phyloP scores from a whole-genome alignment of 495 filamentous ascomycete species.

The Letharia columbiana region DNA sequence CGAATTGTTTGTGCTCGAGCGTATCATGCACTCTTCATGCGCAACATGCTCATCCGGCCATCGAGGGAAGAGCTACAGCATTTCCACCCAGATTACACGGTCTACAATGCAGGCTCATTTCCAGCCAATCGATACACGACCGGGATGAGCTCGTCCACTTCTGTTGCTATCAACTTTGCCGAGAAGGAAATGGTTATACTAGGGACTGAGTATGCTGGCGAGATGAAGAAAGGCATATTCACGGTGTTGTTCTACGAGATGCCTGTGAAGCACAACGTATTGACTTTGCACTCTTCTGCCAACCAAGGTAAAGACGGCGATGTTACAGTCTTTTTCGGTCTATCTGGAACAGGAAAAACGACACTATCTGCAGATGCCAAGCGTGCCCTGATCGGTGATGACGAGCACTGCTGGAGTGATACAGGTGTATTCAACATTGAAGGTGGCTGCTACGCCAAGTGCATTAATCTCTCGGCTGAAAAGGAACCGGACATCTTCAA shows the following conservation, averaged over 20 bases:
- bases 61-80: constrained; percentile 78
- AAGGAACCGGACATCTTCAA: constrained; percentile 98
- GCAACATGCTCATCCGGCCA: constrained; percentile 99
- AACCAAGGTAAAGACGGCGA: constrained; percentile 84
- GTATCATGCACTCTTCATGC: constrained; percentile 99
- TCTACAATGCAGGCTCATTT: constrained; percentile 98
- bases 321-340: constrained; percentile 97
- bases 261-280: constrained; percentile 97
- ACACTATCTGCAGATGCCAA: constrained; percentile 95
- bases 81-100: constrained; percentile 98
- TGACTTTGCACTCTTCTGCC: constrained; percentile 91
- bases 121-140: constrained; percentile 96
- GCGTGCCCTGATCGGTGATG: constrained; percentile 91
- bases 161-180: constrained; percentile 79
- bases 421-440: constrained; percentile 98
- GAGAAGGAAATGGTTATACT: constrained; percentile 98
- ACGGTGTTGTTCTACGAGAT: constrained; percentile 99
- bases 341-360: constrained; percentile 97
- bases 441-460: constrained; percentile 97
- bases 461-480: constrained; percentile 92
- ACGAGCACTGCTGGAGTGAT: constrained; percentile 99
- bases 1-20: constrained; percentile 97
- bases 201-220: constrained; percentile 96
- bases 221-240: constrained; percentile 99
- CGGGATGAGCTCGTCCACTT: constrained; percentile 93